Conservation (phyloP, 129 eudicot genomes). For the Centaurea solstitialis region DNA sequence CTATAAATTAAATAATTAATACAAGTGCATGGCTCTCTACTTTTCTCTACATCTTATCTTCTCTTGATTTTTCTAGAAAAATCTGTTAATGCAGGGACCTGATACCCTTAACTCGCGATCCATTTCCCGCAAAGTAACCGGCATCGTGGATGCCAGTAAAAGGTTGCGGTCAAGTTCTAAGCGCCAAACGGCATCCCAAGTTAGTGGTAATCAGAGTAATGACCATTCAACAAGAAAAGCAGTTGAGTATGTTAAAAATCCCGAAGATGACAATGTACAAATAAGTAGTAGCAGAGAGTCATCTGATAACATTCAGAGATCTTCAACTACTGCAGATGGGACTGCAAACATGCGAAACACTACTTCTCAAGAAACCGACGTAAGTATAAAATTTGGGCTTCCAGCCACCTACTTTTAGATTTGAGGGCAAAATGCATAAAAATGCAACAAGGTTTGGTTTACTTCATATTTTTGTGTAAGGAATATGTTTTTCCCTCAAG, state of each 20-base stretch:
- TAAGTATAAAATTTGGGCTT: constrained; percentile 8
- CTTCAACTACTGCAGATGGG: constrained; percentile 25
- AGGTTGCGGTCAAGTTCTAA: constrained; percentile 16
- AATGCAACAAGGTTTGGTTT: neutral
- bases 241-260: constrained; percentile 12
- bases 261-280: constrained; percentile 23
- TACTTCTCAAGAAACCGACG: constrained; percentile 18
- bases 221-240: constrained; percentile 13
- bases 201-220: constrained; percentile 16
- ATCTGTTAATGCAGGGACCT: constrained; percentile 16
- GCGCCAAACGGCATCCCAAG: constrained; percentile 15
- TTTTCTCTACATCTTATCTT: neutral
- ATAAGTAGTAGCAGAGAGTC: neutral
- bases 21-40: neutral
- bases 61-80: neutral
- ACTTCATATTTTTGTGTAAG: neutral
- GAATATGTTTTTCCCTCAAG: neutral
- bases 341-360: neutral
- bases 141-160: constrained; percentile 9
- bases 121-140: constrained; percentile 19
- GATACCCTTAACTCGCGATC: constrained; percentile 15
- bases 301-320: constrained; percentile 20
- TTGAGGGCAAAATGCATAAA: neutral
- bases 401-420: neutral
- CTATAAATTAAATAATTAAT: neutral